Conservation (phyloP, 2,329 filamentous ascomycete species). For the Aspergillus oerlinghausenensis region DNA sequence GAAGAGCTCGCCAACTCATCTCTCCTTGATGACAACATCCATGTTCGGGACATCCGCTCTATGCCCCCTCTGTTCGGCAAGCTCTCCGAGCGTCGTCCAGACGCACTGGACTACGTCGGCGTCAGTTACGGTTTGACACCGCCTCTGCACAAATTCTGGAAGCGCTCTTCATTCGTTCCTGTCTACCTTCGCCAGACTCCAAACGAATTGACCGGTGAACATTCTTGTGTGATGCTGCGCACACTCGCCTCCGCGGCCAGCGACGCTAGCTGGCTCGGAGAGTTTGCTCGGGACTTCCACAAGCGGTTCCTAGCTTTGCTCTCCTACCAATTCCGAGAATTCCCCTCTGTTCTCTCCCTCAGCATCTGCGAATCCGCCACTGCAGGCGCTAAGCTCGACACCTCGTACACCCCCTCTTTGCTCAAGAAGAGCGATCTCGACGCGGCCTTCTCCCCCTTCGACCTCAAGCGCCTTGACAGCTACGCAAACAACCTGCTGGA, state of each 20-base stretch:
- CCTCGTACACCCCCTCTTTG: slow-evolving; percentile 48
- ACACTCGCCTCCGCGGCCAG: slow-evolving; percentile 59
- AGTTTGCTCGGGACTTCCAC: slow-evolving; percentile 90
- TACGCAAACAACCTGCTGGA: slow-evolving; percentile 97
- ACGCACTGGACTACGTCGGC: slow-evolving; percentile 82
- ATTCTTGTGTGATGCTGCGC: slow-evolving; percentile 95
- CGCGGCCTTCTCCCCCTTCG: slow-evolving; percentile 75
- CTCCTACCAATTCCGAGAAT: slow-evolving; percentile 86
- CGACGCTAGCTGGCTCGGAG: slow-evolving; percentile 79
- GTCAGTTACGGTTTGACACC: slow-evolving; percentile 91
- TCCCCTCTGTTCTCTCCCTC: slow-evolving; percentile 71
- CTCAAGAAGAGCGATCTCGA: slow-evolving; percentile 76
- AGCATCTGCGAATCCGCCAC: slow-evolving; percentile 84
- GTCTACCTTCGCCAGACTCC: slow-evolving; percentile 93
- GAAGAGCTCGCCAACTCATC: slow-evolving; percentile 71
- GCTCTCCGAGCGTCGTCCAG: slow-evolving; percentile 74
- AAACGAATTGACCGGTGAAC: slow-evolving; percentile 94
- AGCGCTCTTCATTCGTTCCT: slow-evolving; percentile 76
- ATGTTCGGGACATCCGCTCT: slow-evolving; percentile 79
- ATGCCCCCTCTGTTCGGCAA: slow-evolving; percentile 94
- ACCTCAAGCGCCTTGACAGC: slow-evolving; percentile 88
- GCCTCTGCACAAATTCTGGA: slow-evolving; percentile 93
- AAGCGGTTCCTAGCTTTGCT: slow-evolving; percentile 84
- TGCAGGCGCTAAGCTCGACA: slow-evolving; percentile 64
- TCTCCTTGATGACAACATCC: slow-evolving; percentile 81